A percentile compares a stretch with the other conserved stretches of the same genome.
These are phyloP conservation scores for Tuber aestivum DNA, from an alignment of 495 filamentous ascomycete genomes.

Conservation along the genomic window DNA sequence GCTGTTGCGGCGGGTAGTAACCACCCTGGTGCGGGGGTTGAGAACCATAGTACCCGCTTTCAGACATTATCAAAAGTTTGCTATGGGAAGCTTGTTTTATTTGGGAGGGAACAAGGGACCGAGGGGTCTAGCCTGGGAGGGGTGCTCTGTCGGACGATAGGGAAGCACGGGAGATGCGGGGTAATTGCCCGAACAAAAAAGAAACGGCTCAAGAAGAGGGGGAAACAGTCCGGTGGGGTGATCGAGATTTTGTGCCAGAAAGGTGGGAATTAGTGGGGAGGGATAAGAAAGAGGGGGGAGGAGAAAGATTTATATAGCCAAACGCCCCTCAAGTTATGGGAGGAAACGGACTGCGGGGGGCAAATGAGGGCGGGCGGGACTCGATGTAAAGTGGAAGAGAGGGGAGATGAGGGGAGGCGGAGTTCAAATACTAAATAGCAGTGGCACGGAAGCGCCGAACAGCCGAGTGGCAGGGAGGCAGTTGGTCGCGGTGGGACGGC, in stretches of 20 bases:
- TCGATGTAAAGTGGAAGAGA: background rate
- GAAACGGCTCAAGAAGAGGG: background rate
- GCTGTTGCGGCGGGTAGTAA: constrained; percentile 3
- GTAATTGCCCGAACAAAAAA: constrained; percentile 10
- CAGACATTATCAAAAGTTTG: constrained; percentile 21
- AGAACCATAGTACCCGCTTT: constrained; percentile 27
- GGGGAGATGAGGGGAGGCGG: constrained; percentile 1
- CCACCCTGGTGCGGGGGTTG: constrained; percentile 19
- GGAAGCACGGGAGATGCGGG: constrained; percentile 20
- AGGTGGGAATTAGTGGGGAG: background rate
- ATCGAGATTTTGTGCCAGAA: background rate
- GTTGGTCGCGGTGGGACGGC: background rate
- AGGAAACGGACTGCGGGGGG: background rate
- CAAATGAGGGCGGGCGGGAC: background rate
- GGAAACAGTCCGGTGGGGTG: background rate
- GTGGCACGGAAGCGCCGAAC: background rate
- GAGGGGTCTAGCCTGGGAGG: background rate
- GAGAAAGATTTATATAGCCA: background rate
- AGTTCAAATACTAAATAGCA: background rate
- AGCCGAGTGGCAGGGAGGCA: background rate
- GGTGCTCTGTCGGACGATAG: background rate
- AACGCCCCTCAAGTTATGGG: background rate
- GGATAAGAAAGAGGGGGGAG: background rate
- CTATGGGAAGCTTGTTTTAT: background rate
- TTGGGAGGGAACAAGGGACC: background rate